Evolutionary conservation across 2,329 filamentous ascomycete species (phyloP), one percentile per base, ranked within the genome.

Genomic region (Iodosphaeria phyllophila): DNA sequence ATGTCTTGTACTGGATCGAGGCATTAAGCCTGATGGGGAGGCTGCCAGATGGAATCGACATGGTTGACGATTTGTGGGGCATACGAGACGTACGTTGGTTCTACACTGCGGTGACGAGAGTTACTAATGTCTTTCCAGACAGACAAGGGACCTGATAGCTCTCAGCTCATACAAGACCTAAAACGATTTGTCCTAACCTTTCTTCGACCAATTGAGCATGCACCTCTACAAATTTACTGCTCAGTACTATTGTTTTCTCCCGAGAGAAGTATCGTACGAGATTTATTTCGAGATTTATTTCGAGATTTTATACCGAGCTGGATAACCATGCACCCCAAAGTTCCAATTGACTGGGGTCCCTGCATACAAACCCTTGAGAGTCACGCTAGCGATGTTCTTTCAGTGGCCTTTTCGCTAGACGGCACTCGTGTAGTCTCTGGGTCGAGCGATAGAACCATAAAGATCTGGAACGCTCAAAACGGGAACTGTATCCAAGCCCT

Each of bases 401-500:
- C 86, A 57, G 89, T 98, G 57, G 93, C 84, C 45, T 98, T 98
- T 79, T 95, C 89, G 48, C 89, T 89, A 73, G 89, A 98, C 71
- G 95, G 95, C 79, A 79, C 89, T 55, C 89, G 95, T 72, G 95
- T 98, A 60, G 89, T 95, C 49, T 95, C 89, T 42, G 89, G 84
- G 43, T 95, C 89, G 39, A 84, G 89, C 58, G 89, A 98, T 70
- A 77, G 83, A 57, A 82, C 79, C 52, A 95, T 98, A 73, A 98
- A 95, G 80, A 76, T 98, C 50, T 98, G 89, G 89, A 98, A 98
- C 73, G 98, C 89, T 47, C 82, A 89, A 63, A 89, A 98, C 74
- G 98, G 89, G 84, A 98, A 98, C 73, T 98, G 74, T 76, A 98
- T 86, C 67, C 95, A 98, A 70, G 92, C 82, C 62, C 89, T 98